Evolutionary conservation across 495 filamentous ascomycete species (phyloP), one percentile per base, ranked within the genome.

Genomic region (Thermochaetoides thermophila): DNA sequence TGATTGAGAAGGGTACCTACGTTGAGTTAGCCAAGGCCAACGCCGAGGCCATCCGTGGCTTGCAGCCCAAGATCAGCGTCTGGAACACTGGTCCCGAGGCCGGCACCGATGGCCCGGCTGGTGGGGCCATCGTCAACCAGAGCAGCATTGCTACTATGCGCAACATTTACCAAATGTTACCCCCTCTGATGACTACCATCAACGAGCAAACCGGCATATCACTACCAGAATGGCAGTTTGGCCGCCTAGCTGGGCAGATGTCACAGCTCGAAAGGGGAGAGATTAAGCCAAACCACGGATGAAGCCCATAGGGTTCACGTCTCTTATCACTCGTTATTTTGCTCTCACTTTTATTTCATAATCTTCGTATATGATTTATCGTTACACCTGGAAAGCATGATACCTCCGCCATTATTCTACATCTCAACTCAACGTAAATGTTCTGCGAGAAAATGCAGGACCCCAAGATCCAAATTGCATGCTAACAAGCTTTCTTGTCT

Each of bases 11-110:
- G 49, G 68, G 68, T 42, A 70, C 70, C 1, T 78, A 76, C 41
- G 60, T 69, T 31, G 58, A 71, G 41, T 65, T 81, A 27, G 76
- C 76, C 34, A 70, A 74, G 41, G 73, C 73, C 27, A 81, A 81
- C 43, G 82, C 76, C 15, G 43, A 60, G 24, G 82, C 81, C 15
- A 69, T 89, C 53, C 61, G 74, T 27, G 82, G 82, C 30, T 57
- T 89, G 43, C 70, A 82, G 45, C 82, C 82, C 34, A 89, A 86
- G 73, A 89, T 89, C 56, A 83, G 72, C 30, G 68, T 84, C 7
- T 89, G 82, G 82, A 86, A 85, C 53, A 86, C 82, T 20, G 80
- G 77, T 14, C 53, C 54, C 30, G 58, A 62, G 33, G 53, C 47
- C 8, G 56, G 57, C 14, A 45, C 42, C 18, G 37, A 30, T 20